A percentile compares a stretch with the other conserved stretches of the same genome.
phyloP scores from a whole-genome alignment of 192 early-diverging fungal species.

The Coemansia sp. region DNA sequence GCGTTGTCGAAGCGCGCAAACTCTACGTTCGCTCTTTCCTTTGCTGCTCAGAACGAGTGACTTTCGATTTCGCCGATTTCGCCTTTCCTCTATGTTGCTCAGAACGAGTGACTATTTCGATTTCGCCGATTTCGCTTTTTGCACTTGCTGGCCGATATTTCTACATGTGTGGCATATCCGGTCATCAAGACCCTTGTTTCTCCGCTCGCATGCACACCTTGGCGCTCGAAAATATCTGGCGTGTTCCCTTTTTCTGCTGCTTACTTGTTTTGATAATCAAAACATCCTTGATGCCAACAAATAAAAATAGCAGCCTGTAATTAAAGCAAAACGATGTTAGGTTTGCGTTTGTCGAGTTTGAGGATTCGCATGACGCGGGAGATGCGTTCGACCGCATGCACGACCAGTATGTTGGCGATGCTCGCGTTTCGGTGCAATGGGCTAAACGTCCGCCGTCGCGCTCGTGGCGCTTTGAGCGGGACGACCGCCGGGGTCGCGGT shows the following conservation, averaged over 20 bases:
- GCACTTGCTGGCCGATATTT: not conserved
- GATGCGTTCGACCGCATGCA: slow-evolving; percentile 96
- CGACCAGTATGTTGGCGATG: slow-evolving; percentile 75
- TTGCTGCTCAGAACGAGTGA: not conserved
- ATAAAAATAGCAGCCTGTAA: not conserved
- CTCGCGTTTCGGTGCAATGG: slow-evolving; percentile 82
- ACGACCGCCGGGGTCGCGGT: slow-evolving; percentile 21
- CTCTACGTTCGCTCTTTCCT: not conserved
- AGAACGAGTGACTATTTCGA: not conserved
- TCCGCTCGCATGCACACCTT: no score
- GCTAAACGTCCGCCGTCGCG: slow-evolving; percentile 80
- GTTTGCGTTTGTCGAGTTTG: slow-evolving; percentile 96
- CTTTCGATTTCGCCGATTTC: no score
- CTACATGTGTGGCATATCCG: not conserved
- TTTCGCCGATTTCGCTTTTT: no score
- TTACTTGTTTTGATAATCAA: not conserved
- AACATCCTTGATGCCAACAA: not conserved
- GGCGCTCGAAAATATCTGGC: no score
- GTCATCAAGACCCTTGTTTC: no score
- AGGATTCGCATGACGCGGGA: slow-evolving; percentile 83
- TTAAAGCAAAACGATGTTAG: slow-evolving; percentile 35
- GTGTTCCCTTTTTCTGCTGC: no score
- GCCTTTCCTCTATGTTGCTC: not conserved
- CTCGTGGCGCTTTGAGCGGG: slow-evolving; percentile 67
- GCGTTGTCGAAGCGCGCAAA: not conserved